These are phyloP conservation scores for Metarhizium anisopliae DNA, from an alignment of 2,329 filamentous ascomycete species.

Conservation along the genomic window DNA sequence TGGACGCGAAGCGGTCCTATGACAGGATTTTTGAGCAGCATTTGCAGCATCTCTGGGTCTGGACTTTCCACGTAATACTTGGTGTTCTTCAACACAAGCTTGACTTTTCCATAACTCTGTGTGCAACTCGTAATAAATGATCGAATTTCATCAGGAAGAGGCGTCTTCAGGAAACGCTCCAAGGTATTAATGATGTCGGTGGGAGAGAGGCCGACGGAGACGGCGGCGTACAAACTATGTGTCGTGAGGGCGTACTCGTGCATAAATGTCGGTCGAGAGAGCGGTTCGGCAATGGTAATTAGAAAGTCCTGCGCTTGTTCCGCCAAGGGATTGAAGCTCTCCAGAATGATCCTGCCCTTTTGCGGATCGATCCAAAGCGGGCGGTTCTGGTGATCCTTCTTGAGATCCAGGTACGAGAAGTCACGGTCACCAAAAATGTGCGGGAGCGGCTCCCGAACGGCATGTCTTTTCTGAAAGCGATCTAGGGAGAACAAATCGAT, in stretches of 20 bases:
- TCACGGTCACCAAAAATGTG: constrained; percentile 48
- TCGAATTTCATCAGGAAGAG: constrained; percentile 70
- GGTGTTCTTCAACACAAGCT: constrained; percentile 89
- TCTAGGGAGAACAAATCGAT: constrained; percentile 51
- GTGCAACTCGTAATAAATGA: constrained; percentile 73
- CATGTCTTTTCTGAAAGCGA: constrained; percentile 38
- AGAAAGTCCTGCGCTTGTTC: constrained; percentile 87
- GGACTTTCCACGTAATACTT: constrained; percentile 90
- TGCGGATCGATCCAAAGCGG: constrained; percentile 90
- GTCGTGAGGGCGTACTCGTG: constrained; percentile 91
- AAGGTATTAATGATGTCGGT: constrained; percentile 85
- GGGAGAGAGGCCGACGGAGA: constrained; percentile 85
- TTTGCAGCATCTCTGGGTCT: constrained; percentile 78
- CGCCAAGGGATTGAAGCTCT: constrained; percentile 86
- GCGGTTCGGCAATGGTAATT: constrained; percentile 89
- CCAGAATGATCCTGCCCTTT: constrained; percentile 79
- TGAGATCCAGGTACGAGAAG: constrained; percentile 74
- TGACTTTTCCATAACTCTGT: constrained; percentile 88
- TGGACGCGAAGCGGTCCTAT: constrained; percentile 76
- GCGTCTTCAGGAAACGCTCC: constrained; percentile 81
- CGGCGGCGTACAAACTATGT: constrained; percentile 89
- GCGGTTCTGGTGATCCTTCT: constrained; percentile 80
- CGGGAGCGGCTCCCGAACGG: constrained; percentile 34
- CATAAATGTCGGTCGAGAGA: constrained; percentile 80
- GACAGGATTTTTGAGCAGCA: constrained; percentile 71